Evolutionary conservation across 176 grass and related monocot species (phyloP), one percentile per base, ranked within the genome.

Genomic region (Zizania latifolia): DNA sequence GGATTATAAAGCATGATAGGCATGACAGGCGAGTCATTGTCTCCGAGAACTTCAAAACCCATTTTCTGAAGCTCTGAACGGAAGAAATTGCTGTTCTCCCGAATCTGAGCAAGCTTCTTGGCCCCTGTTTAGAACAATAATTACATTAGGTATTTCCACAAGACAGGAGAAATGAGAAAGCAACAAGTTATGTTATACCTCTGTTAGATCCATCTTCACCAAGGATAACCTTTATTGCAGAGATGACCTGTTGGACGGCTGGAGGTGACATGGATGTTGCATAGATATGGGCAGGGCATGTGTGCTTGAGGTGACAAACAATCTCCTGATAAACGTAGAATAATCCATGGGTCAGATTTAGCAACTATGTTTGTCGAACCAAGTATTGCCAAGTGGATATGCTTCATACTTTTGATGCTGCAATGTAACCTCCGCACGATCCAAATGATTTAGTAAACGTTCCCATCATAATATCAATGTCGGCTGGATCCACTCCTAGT

Each of bases 1-100:
- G 89, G 91, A 84, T 99, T 99, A 44, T 99, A 94, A 56, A 99
- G 86, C 95, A 99, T 99, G 71, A 99, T 94, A 45, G 95, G 91
- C 91, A 99, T 99, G 63, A 99, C 79, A 8, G 91, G 95, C 12
- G 91, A 94, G 38, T 94, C 91, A 76, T 99, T 88, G 62, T 99
- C 95, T 48, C 95, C 95, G 65, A 99, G 84, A 84, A 94, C 91
- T 45, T 94, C 91, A 60, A 99, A 99, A 10, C 95, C 95, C 91
- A 99, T 99, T 74, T 92, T 94, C 71, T 98, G 89, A 68, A 98
- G 91, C 51, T 98, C 91, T 34, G 86, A 92, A 28, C 91, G 72
- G 64, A 99, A 99, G 76, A 94, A 99, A 77, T 94, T 99, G 86
- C 91, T 99, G 78, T 94, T 94, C 62, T 99, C 95, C 32, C 89